phyloP scores from a whole-genome alignment of 306 rosid species.

The Erythrophleum fordii region DNA sequence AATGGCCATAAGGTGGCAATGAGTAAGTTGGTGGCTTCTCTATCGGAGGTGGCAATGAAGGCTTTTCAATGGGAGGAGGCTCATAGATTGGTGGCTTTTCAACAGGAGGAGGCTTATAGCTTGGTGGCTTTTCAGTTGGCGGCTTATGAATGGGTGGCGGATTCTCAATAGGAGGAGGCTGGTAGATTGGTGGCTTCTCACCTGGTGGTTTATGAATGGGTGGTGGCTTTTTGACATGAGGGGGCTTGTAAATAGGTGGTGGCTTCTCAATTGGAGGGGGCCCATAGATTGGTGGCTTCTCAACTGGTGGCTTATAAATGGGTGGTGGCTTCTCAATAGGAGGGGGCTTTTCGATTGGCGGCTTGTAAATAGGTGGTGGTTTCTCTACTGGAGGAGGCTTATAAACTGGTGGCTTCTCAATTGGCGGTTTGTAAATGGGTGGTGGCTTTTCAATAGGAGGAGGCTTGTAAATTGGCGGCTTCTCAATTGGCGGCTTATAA shows the following conservation, averaged over 20 bases:
- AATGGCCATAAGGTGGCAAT: neutral
- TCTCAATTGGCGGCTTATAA: neutral
- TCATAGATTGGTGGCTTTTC: slow-evolving; percentile 24
- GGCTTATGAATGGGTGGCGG: slow-evolving; percentile 17
- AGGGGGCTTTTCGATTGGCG: neutral
- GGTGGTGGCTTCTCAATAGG: neutral
- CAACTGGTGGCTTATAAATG: neutral
- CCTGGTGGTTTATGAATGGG: neutral
- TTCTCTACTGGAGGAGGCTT: neutral
- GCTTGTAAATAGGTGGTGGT: neutral
- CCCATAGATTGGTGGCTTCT: neutral
- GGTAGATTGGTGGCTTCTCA: neutral
- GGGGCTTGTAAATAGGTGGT: neutral
- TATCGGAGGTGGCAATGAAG: slow-evolving; percentile 28
- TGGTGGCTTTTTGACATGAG: neutral
- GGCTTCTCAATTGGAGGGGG: neutral
- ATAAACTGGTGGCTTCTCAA: neutral
- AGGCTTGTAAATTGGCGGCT: neutral
- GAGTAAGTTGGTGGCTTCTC: slow-evolving; percentile 26
- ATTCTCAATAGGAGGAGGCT: neutral
- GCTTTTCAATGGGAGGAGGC: slow-evolving; percentile 34
- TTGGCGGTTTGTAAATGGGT: neutral
- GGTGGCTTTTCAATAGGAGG: slow-evolving; percentile 5
- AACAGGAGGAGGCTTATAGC: slow-evolving; percentile 14
- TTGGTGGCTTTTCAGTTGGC: neutral